A percentile compares a stretch with the other conserved stretches of the same genome.
Evolutionary conservation across 345 rosid species (phyloP).

Genomic region (Brassica cretica): DNA sequence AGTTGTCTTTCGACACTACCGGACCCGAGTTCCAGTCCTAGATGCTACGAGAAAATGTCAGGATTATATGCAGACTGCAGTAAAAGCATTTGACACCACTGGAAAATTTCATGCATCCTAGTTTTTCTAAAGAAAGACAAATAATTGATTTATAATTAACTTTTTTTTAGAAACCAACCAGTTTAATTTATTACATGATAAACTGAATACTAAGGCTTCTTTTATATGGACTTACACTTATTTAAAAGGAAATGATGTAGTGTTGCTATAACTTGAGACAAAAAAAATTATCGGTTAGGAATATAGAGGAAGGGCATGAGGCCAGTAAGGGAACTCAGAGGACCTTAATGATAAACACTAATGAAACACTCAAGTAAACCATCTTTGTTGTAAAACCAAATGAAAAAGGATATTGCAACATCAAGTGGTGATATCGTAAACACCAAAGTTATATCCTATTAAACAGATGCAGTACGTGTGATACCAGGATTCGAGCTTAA

Average conservation of each 20-base stretch:
- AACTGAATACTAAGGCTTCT: background rate
- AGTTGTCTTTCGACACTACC: too few species aligned
- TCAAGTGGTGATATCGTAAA: slow-evolving; percentile 10
- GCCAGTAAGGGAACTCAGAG: background rate
- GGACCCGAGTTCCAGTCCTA: too few species aligned
- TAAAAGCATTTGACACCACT: background rate
- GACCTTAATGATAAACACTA: background rate
- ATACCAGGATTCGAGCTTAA: slow-evolving; percentile 4
- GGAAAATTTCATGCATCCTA: background rate
- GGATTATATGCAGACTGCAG: background rate
- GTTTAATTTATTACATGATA: background rate
- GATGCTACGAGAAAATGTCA: too few species aligned
- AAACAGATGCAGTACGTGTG: slow-evolving; percentile 17
- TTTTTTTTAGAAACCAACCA: background rate
- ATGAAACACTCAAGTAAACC: background rate
- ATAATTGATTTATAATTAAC: background rate
- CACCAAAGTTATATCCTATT: slow-evolving; percentile 3
- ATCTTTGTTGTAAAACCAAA: background rate
- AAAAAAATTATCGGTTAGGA: background rate
- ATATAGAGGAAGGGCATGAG: background rate
- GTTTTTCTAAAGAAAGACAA: background rate
- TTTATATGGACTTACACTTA: too few species aligned
- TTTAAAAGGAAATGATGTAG: too few species aligned
- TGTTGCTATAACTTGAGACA: too few species aligned
- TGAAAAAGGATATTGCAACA: background rate